Percentiles rank a stretch among this genome's conserved stretches.
Evolutionary conservation across 768 basidiomycete species (phyloP).

Genomic region (Tricholoma flavovirens): DNA sequence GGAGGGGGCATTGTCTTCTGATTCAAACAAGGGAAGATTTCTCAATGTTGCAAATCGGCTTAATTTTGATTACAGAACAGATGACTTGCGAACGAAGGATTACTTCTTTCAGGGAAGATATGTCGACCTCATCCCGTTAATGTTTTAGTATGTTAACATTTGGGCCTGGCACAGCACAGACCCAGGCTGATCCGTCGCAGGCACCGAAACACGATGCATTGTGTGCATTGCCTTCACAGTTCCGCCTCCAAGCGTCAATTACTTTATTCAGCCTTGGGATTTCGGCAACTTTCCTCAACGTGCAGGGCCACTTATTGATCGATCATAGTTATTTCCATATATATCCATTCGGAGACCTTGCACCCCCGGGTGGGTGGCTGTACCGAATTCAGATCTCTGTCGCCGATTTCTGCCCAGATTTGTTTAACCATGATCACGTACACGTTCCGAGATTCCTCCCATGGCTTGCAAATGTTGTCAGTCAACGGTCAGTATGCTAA

Average conservation of each 20-base stretch:
- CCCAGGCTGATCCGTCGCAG: not conserved
- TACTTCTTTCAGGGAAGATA: not conserved
- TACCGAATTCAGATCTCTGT: slow-evolving; percentile 1
- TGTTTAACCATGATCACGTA: not conserved
- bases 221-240: not conserved
- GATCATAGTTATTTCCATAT: slow-evolving; percentile 11
- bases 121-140: not conserved
- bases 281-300: slow-evolving; percentile 16
- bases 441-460: slow-evolving; percentile 5
- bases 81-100: not conserved
- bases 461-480: slow-evolving; percentile 7
- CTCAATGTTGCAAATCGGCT: not conserved
- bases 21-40: not conserved
- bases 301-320: slow-evolving; percentile 3
- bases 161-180: not conserved
- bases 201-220: not conserved
- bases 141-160: no score
- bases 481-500: slow-evolving; percentile 9
- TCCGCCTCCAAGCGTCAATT: not conserved
- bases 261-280: not conserved
- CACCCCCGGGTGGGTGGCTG: slow-evolving; percentile 17
- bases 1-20: not conserved
- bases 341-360: slow-evolving; percentile 18
- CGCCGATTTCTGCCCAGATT: not conserved
- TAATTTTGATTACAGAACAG: not conserved